These are phyloP conservation scores for Erodium trifolium DNA, from an alignment of 441 rosid species.

Conservation along the genomic window DNA sequence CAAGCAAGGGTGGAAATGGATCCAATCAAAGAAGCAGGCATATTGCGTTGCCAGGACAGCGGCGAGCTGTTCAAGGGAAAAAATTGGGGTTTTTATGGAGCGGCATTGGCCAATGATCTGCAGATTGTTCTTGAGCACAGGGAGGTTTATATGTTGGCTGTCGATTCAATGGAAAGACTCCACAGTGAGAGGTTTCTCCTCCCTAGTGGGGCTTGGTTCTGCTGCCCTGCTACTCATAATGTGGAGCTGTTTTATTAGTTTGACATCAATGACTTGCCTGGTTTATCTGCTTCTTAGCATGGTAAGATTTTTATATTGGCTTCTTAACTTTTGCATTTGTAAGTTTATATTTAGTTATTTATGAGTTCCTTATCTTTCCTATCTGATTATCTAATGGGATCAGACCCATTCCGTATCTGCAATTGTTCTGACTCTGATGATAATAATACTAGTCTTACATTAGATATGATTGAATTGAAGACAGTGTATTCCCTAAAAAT, in stretches of 20 bases:
- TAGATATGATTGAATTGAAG: background rate
- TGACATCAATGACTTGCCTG: constrained; percentile 83
- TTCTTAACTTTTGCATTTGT: background rate
- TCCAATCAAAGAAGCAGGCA: constrained; percentile 63
- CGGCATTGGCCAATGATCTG: constrained; percentile 90
- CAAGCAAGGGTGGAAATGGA: constrained; percentile 86
- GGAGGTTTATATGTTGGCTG: constrained; percentile 33
- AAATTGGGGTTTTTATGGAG: constrained; percentile 49
- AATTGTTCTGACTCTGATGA: no score
- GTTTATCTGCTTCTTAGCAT: constrained; percentile 66
- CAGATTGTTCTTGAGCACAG: constrained; percentile 44
- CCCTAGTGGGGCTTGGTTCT: constrained; percentile 63
- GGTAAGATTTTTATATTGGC: constrained; percentile 38
- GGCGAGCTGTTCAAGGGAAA: constrained; percentile 42
- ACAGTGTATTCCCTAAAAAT: background rate
- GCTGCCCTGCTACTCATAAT: constrained; percentile 83
- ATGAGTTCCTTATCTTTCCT: background rate
- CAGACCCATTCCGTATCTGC: no score
- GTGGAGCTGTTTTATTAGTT: constrained; percentile 98
- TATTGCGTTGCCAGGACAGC: constrained; percentile 39
- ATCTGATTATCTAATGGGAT: background rate
- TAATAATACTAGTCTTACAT: background rate
- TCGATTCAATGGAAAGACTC: constrained; percentile 74
- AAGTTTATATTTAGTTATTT: background rate
- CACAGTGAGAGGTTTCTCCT: constrained; percentile 54